phyloP scores from a whole-genome alignment of 768 basidiomycete species.

The Galerina marginata region DNA sequence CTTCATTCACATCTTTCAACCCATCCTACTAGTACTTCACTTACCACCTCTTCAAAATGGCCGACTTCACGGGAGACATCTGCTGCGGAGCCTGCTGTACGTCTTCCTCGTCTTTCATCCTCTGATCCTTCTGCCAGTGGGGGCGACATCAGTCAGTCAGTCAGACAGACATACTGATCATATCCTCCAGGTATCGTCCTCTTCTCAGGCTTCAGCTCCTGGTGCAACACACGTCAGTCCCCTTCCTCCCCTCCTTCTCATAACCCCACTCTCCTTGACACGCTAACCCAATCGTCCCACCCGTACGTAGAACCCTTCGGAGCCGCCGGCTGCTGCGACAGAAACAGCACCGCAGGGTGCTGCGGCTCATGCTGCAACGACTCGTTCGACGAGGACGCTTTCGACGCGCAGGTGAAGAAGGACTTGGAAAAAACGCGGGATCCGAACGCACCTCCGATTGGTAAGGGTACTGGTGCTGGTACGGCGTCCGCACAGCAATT shows the following conservation, averaged over 20 bases:
- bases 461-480: too few relatives aligned
- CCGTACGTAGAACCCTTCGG: conserved; percentile 40
- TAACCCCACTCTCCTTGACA: background rate
- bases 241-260: background rate
- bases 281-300: too few relatives aligned
- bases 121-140: background rate
- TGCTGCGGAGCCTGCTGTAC: conserved; percentile 31
- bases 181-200: conserved; percentile 18
- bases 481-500: conserved; percentile 21
- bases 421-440: conserved; percentile 45
- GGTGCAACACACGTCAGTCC: conserved; percentile 27
- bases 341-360: conserved; percentile 42
- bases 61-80: conserved; percentile 21
- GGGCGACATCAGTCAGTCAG: too few relatives aligned
- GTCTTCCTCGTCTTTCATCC: conserved; percentile 2
- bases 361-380: conserved; percentile 49
- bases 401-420: conserved; percentile 42
- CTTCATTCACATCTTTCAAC: background rate
- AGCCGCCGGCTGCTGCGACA: conserved; percentile 35
- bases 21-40: background rate
- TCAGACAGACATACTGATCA: background rate
- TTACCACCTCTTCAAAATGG: conserved; percentile 15
- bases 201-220: conserved; percentile 25
- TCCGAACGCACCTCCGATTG: conserved; percentile 21
- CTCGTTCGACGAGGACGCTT: conserved; percentile 51